Evolutionary conservation across 2,329 filamentous ascomycete species (phyloP).

Genomic region (Diaporthe citriasiana): DNA sequence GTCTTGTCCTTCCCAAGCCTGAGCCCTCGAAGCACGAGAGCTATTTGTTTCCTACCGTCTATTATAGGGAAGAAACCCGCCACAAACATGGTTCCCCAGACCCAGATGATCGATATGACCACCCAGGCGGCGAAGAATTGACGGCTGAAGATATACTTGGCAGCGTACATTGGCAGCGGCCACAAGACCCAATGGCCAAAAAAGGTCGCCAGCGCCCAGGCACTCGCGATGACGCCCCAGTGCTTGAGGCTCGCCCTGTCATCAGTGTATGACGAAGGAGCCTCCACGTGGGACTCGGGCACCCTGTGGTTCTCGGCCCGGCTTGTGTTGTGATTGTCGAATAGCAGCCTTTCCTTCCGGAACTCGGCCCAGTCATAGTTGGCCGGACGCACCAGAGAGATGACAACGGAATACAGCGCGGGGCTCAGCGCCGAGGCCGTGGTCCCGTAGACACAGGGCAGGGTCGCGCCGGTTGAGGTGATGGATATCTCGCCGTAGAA

Average conservation of each 20-base stretch:
- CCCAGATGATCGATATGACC: constrained; percentile 65
- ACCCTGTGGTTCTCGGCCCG: background rate
- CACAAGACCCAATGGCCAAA: constrained; percentile 67
- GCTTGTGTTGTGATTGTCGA: constrained; percentile 47
- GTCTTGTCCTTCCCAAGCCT: background rate
- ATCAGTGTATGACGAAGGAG: constrained; percentile 46
- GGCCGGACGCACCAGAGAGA: constrained; percentile 39
- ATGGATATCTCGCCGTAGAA: constrained; percentile 63
- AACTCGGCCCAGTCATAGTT: constrained; percentile 49
- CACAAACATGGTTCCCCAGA: constrained; percentile 65
- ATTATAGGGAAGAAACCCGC: constrained; percentile 64
- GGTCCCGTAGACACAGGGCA: constrained; percentile 68
- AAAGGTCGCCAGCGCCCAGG: constrained; percentile 64
- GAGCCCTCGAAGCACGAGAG: constrained; percentile 19
- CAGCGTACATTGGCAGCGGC: constrained; percentile 68
- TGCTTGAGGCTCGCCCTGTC: constrained; percentile 57
- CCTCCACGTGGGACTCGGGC: constrained; percentile 23
- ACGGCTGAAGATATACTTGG: constrained; percentile 61
- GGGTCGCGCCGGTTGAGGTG: constrained; percentile 60
- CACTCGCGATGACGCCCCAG: constrained; percentile 61
- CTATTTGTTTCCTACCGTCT: constrained; percentile 58
- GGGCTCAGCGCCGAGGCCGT: constrained; percentile 60
- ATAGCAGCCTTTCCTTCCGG: constrained; percentile 57
- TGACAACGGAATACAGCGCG: constrained; percentile 38
- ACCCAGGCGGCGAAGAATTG: constrained; percentile 66